Evolutionary conservation across 306 rosid genomes (phyloP).

Genomic region (Inga laurina): DNA sequence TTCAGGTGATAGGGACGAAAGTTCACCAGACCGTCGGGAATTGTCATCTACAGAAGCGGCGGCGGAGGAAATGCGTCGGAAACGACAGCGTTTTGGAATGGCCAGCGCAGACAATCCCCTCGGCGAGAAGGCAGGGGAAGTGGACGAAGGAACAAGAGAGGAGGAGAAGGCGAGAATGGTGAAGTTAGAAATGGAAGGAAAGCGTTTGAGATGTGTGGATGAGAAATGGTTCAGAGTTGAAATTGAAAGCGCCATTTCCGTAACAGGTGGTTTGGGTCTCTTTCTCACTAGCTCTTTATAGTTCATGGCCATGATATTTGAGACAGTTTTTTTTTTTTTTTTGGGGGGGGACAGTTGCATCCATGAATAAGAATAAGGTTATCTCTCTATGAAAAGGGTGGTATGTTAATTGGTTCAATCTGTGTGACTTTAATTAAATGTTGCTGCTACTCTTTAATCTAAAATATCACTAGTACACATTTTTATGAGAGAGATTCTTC

Average conservation of each 20-base stretch:
- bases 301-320: too few species aligned
- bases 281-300: neutral
- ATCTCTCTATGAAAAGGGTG: too few species aligned
- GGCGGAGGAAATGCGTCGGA: conserved; percentile 37
- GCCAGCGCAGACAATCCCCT: conserved; percentile 21
- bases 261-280: neutral
- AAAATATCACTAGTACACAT: too few species aligned
- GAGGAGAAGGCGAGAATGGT: neutral
- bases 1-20: conserved; percentile 38
- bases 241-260: neutral
- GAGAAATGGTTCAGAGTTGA: conserved; percentile 17
- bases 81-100: conserved; percentile 27
- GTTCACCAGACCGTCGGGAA: conserved; percentile 38
- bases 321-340: accelerated
- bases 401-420: too few species aligned
- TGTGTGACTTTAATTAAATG: too few species aligned
- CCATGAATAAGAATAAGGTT: too few species aligned
- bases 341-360: too few species aligned
- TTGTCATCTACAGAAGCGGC: conserved; percentile 44
- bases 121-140: conserved; percentile 3
- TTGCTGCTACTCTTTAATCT: too few species aligned
- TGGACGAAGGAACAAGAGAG: neutral
- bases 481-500: too few species aligned
- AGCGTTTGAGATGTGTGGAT: conserved; percentile 27
- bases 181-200: conserved; percentile 15